These are phyloP conservation scores for Arabis hirsuta DNA, from an alignment of 345 rosid species.

Conservation along the genomic window DNA sequence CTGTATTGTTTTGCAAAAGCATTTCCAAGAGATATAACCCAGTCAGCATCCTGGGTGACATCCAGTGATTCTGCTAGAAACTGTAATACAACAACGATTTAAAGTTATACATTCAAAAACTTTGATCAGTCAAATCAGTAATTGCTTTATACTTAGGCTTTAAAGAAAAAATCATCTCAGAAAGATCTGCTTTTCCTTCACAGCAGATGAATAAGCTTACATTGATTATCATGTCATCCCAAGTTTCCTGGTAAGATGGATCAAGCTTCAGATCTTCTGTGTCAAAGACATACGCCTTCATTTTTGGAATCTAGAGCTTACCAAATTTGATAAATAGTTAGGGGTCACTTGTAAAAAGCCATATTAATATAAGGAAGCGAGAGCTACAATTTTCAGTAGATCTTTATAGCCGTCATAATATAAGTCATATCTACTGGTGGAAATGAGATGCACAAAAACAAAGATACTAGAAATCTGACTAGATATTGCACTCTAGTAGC, in stretches of 20 bases:
- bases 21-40: constrained; percentile 91
- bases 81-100: constrained; percentile 52
- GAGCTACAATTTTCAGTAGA: constrained; percentile 26
- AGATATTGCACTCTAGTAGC: background rate
- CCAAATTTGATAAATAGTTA: constrained; percentile 61
- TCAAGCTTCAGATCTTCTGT: constrained; percentile 95
- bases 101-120: constrained; percentile 18
- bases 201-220: constrained; percentile 52
- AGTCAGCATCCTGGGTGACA: constrained; percentile 82
- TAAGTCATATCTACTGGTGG: constrained; percentile 7
- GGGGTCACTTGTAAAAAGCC: constrained; percentile 38
- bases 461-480: constrained; percentile 17
- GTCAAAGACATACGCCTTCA: constrained; percentile 98
- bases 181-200: constrained; percentile 11
- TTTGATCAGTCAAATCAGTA: constrained; percentile 5
- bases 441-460: constrained; percentile 13
- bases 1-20: constrained; percentile 78
- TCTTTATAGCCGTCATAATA: constrained; percentile 5
- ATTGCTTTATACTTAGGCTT: constrained; percentile 4
- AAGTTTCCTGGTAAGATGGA: constrained; percentile 88
- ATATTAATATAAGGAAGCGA: constrained; percentile 7
- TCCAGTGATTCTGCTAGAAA: constrained; percentile 96
- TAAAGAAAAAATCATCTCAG: constrained; percentile 2
- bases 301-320: constrained; percentile 99
- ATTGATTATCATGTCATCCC: constrained; percentile 98